Conservation (phyloP, 352 stramenopile genomes). For the Pythium dissotocum region DNA sequence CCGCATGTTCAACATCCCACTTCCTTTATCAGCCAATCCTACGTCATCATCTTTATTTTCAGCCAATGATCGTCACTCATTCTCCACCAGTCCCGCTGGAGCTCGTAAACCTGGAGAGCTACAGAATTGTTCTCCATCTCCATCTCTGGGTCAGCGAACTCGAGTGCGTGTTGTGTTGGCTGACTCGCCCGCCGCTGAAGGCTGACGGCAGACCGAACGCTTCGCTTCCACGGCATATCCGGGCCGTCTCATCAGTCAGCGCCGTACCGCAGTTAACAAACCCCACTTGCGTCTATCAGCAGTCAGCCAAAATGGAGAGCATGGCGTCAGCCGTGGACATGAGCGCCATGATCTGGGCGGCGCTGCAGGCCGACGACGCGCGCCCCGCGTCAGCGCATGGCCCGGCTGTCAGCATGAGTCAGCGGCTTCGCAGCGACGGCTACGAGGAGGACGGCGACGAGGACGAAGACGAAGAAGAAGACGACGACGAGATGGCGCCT, state of each 20-base stretch:
- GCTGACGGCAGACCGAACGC: not conserved
- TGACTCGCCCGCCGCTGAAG: not conserved
- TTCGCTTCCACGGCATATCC: too few species aligned
- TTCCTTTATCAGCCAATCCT: conserved; percentile 8
- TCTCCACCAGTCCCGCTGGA: not conserved
- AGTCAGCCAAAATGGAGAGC: not conserved
- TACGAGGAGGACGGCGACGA: conserved; percentile 15
- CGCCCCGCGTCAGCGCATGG: not conserved
- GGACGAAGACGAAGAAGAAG: conserved; percentile 13
- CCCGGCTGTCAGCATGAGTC: not conserved
- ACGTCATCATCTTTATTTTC: not conserved
- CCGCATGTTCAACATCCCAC: conserved; percentile 11
- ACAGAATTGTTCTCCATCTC: not conserved
- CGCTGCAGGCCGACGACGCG: conserved; percentile 14
- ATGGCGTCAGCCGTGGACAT: conserved; percentile 7
- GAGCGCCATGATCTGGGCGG: conserved; percentile 18
- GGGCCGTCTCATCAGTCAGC: too few species aligned
- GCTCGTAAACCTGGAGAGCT: not conserved
- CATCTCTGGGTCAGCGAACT: not conserved
- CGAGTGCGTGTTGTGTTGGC: not conserved
- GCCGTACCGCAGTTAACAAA: too few species aligned
- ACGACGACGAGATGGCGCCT: conserved; percentile 19
- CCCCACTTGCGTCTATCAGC: too few species aligned
- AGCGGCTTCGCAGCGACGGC: not conserved
- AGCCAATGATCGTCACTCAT: not conserved